Evolutionary conservation across 192 early-diverging fungal species (phyloP), one percentile per base, ranked within the genome.

Genomic region (Coemansia sp.): DNA sequence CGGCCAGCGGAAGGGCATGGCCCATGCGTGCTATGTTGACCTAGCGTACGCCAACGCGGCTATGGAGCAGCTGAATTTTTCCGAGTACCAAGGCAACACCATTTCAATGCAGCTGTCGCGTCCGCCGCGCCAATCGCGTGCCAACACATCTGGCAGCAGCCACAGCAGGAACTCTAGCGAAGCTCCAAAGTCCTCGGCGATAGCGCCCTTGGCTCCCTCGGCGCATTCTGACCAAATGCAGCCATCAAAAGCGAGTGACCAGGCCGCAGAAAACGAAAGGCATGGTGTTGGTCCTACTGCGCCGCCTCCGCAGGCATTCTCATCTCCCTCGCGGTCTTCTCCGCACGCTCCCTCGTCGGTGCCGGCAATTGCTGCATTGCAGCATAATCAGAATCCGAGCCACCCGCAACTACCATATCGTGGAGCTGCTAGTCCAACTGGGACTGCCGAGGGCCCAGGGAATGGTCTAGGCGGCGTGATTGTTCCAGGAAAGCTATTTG

Each of bases 401-500:
- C 37, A 38, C 6, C 37, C 10, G 29, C 51, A 61, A 11, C 60
- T 64, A 57, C 11, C 69, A 42, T n/a, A 24, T 29, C 53, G 64
- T 22, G 39, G 29, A 17, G 56, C 57, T 25, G 32, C 47, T 31
- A 73, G 63, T 42, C 67, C 74, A 17, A 46, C 15, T 14, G 51
- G 68, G 39, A 24, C 36, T 20, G 11, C 24, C 6, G 74, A 68
- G 7, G 60, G 65, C 4, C 65, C 70, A n/a, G 74, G 73, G 25
- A 57, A 36, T 29, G 81, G 81, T 14, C 62, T 78, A n/a, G 75
- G 74, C 38, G 78, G 74, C 46, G 71, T 76, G 12, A 82, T 76
- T 53, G 72, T 71, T 39, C 81, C 81, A 1, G 75, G 78, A 12
- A 85, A 85, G 73, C 68, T 85, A 22, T 85, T 85, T 73, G 73